Percentiles rank a stretch among this genome's conserved stretches.
Conservation (phyloP, 2,329 filamentous ascomycete genomes). For the Lachnellula subtilissima region DNA sequence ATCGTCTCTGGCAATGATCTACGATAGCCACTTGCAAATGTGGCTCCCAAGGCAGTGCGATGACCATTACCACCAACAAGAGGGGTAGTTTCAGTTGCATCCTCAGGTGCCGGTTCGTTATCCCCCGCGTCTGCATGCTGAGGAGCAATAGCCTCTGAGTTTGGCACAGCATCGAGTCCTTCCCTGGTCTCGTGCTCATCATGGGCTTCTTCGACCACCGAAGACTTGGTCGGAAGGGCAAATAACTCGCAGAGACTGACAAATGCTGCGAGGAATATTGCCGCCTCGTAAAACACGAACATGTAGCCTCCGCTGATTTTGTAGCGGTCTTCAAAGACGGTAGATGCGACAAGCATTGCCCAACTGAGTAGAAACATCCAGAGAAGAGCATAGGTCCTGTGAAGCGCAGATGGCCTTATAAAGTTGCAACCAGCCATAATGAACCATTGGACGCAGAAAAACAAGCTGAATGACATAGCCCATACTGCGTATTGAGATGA, state of each 20-base stretch:
- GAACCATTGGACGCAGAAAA: conserved; percentile 78
- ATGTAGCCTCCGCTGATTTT: conserved; percentile 74
- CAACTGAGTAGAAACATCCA: conserved; percentile 81
- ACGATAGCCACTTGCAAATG: conserved; percentile 50
- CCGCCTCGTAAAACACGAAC: conserved; percentile 73
- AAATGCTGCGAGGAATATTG: conserved; percentile 67
- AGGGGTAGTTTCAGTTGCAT: conserved; percentile 50
- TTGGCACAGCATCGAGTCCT: conserved; percentile 30
- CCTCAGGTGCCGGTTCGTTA: conserved; percentile 28
- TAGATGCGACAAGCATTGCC: conserved; percentile 64
- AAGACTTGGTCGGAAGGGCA: conserved; percentile 64
- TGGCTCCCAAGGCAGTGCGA: conserved; percentile 51
- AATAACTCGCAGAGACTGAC: conserved; percentile 79
- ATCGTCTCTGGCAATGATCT: conserved; percentile 20
- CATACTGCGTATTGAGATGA: conserved; percentile 84
- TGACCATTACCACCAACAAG: conserved; percentile 41
- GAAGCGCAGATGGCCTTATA: conserved; percentile 78
- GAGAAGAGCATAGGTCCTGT: conserved; percentile 72
- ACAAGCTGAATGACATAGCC: conserved; percentile 79
- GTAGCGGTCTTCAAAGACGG: conserved; percentile 71
- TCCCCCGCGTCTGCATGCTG: conserved; percentile 26
- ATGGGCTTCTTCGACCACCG: conserved; percentile 58
- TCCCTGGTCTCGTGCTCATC: conserved; percentile 44
- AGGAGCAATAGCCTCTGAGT: conserved; percentile 32
- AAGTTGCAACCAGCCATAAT: conserved; percentile 73